Conservation (phyloP, 2,329 filamentous ascomycete species). For the Aspergillus phoenicis region DNA sequence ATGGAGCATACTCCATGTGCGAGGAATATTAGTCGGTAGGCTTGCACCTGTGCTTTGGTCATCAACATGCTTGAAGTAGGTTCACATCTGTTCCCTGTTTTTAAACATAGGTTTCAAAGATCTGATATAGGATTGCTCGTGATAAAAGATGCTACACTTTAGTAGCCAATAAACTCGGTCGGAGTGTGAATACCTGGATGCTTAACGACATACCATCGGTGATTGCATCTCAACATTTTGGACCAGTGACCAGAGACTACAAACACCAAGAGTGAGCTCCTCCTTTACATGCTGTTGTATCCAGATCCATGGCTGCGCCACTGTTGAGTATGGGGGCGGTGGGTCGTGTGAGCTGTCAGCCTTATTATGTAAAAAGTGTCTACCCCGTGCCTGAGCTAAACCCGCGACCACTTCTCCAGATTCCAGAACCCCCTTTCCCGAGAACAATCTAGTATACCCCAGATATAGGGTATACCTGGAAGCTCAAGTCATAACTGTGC, state of each 20-base stretch:
- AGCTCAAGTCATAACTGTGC: not conserved
- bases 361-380: constrained; percentile 1
- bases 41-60: too few relatives aligned
- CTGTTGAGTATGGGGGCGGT: constrained; percentile 10
- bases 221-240: too few relatives aligned
- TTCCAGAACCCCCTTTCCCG: not conserved
- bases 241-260: constrained; percentile 63
- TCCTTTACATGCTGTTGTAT: not conserved
- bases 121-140: too few relatives aligned
- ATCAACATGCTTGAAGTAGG: too few relatives aligned
- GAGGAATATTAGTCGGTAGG: too few relatives aligned
- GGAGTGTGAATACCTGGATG: too few relatives aligned
- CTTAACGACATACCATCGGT: too few relatives aligned
- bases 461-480: not conserved
- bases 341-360: constrained; percentile 22
- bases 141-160: too few relatives aligned
- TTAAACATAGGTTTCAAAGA: too few relatives aligned
- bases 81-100: too few relatives aligned
- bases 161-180: too few relatives aligned
- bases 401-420: constrained; percentile 8
- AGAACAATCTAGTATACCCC: not conserved
- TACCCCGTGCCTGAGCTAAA: not conserved
- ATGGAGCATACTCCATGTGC: too few relatives aligned
- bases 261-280: not conserved
- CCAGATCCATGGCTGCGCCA: not conserved